These are phyloP conservation scores for Gorgonomyces haynaldii DNA, from an alignment of 192 early-diverging fungal species.

Conservation along the genomic window DNA sequence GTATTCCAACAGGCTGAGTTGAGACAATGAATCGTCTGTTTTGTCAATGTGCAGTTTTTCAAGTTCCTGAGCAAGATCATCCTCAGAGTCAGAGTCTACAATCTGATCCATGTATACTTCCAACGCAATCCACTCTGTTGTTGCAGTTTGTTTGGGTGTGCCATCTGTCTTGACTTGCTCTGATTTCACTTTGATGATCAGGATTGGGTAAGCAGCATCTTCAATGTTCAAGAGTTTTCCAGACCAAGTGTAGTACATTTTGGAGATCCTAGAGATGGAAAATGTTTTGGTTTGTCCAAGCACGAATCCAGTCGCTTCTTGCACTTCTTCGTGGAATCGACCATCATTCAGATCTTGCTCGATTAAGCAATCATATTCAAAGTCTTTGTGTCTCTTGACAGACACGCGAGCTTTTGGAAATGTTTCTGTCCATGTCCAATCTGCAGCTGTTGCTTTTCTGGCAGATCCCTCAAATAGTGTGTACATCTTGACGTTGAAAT, in stretches of 20 bases:
- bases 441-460: too few relatives aligned
- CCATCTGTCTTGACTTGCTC: background rate
- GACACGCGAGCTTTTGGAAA: too few relatives aligned
- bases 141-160: constrained; percentile 7
- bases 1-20: too few relatives aligned
- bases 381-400: too few relatives aligned
- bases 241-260: constrained; percentile 62
- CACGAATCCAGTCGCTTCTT: constrained; percentile 10
- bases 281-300: constrained; percentile 19
- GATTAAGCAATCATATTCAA: constrained; percentile 44
- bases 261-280: constrained; percentile 18
- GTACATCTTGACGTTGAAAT: too few relatives aligned
- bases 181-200: constrained; percentile 55
- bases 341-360: constrained; percentile 62
- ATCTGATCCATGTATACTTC: constrained; percentile 10
- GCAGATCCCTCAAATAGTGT: too few relatives aligned
- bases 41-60: too few relatives aligned
- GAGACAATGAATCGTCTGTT: too few relatives aligned
- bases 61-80: too few relatives aligned
- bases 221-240: constrained; percentile 67
- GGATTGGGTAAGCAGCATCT: constrained; percentile 51
- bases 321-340: constrained; percentile 58
- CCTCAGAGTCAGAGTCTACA: background rate
- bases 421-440: too few relatives aligned
- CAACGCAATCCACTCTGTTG: constrained; percentile 18